Evolutionary conservation across 495 filamentous ascomycete species (phyloP), one percentile per base, ranked within the genome.

Genomic region (Hypoxylon subgilvum): DNA sequence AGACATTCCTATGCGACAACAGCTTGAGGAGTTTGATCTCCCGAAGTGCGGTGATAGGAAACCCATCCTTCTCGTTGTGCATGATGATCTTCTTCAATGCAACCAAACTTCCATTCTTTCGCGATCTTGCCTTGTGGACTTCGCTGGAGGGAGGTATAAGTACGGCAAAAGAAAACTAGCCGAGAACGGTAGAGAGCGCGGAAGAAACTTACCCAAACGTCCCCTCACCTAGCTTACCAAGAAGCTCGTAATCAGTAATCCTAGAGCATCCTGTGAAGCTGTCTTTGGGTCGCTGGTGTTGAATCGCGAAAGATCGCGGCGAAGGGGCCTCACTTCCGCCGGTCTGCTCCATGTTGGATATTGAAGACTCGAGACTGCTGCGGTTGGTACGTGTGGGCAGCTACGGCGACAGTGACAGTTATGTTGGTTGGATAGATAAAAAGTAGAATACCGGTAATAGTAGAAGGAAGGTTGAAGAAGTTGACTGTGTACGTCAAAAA

Each of bases 11-110:
- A 71, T 99, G 95, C 6, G 86, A 91, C 14, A 99, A 77, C 71
- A 96, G 85, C 74, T 99, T 99, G 27, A 99, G 75, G 22, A 99
- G 82, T 78, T 97, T 97, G 78, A 99, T 96, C 72, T 97, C 88
- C 30, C 88, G 84, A 14, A 91, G 78, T 2, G 88, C 87, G 0
- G 88, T 91, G 49, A 91, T 91, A 2, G 88, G 88, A 51, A 91
- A 91, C 75, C 88, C 88, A 73, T 91, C 88, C 67, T 90, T 90
- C 72, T 90, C 87, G 69, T 90, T 89, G 60, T 91, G 88, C 86
- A 91, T 90, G 43, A 91, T 81, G 57, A 91, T 91, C 81, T 99
- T 97, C 81, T 99, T 99, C 65, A 99, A 67, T 2, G 94, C 94
- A 35, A 96, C 86, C 21, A 91, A 65, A 18, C 80, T 77, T 14